These are phyloP conservation scores for Sporothrix protearum DNA, from an alignment of 2,329 filamentous ascomycete species.

Conservation along the genomic window DNA sequence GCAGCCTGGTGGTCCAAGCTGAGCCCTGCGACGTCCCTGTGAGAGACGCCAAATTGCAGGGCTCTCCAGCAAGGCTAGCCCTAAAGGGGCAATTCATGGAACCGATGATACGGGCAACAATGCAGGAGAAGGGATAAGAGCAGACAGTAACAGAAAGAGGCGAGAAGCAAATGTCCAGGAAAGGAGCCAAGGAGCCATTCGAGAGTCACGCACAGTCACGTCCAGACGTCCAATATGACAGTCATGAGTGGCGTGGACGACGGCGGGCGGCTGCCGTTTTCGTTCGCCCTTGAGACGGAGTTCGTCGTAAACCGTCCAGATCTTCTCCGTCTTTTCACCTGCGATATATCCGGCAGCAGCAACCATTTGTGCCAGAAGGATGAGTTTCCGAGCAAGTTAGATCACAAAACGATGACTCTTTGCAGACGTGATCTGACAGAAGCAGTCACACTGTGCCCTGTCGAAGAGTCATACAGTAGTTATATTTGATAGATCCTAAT, in stretches of 20 bases:
- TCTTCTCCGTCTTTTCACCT: neutral
- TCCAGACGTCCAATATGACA: neutral
- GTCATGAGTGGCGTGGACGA: neutral
- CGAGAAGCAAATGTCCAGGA: neutral
- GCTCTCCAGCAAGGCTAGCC: conserved; percentile 1
- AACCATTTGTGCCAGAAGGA: neutral
- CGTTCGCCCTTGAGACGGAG: neutral
- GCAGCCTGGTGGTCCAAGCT: conserved; percentile 13
- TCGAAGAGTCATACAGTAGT: conserved; percentile 9
- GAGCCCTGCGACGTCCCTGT: neutral
- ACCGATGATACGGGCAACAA: neutral
- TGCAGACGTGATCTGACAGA: neutral
- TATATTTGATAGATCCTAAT: neutral
- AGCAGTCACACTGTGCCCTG: neutral
- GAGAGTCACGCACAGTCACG: neutral
- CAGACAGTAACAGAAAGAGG: neutral
- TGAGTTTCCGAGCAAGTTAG: no score
- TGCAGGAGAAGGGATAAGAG: conserved; percentile 2
- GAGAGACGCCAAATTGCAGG: conserved; percentile 1
- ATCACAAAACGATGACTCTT: neutral
- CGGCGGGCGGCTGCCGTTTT: neutral
- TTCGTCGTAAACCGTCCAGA: neutral
- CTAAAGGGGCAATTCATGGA: neutral
- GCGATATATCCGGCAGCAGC: neutral
- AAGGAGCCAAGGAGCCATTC: neutral